Base-by-base conservation (phyloP, 331 rosid species). In the Rosa hybrid region DNA sequence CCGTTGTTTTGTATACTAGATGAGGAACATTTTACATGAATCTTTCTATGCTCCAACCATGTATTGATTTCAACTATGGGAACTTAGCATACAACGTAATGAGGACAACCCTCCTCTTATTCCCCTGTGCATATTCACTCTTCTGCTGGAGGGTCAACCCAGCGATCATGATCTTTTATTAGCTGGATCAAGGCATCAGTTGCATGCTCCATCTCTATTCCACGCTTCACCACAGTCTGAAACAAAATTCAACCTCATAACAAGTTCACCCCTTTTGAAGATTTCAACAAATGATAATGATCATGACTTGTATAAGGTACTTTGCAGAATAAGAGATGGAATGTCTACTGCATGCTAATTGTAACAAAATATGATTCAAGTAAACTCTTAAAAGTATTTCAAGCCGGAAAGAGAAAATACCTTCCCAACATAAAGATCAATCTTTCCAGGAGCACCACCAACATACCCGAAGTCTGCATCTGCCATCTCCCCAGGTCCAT, bases 401-500 rank as follows among this genome's bases (percentile, higher is more conserved):
- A 7, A 38, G 64, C 8, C 18, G 68, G 41, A 23, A 42, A 21
- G 70, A 82, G 18, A 60, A 6, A 41, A 75, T 73, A 96, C 99
- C 99, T 96, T 96, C 67, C 99, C 99, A 68, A 93, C 99, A 54
- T 96, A 96, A 45, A 96, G 99, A 68, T 96, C 99, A 72, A 96
- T 96, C 94, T 93, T 96, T 76, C 99, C 99, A 0, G 99, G 99
- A 73, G 98, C 86, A 63, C 99, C 99, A 16, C 99, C 99, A 14
- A 96, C 99, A 18, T 96, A 96, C 18, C 99, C 99, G 69, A 96
- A 96, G 84, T 96, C 99, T 44, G 98, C 99, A 88, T 96, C 99
- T 34, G 99, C 99, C 99, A 96, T 96, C 94, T 96, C 99, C 49
- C 99, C 99, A 7, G 99, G 99, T 65, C 99, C 99, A 82, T 96